These are phyloP conservation scores for Lecanosticta acicola DNA, from an alignment of 2,329 filamentous ascomycete species.

Conservation along the genomic window DNA sequence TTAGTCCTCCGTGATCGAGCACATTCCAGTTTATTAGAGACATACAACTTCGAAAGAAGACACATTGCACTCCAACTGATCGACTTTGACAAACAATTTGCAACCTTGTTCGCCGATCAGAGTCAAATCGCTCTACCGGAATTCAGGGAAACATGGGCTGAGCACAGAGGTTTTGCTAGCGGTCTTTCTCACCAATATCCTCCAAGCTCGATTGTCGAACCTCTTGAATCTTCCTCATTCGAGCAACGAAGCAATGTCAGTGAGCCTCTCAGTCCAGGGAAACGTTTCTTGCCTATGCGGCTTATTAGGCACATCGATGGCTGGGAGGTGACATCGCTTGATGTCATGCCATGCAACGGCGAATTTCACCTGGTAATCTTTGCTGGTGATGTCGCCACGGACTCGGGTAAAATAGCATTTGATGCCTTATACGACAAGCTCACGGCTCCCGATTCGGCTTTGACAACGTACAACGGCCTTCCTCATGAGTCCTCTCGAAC, in stretches of 20 bases:
- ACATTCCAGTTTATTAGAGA: slow-evolving; percentile 4
- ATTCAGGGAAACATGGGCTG: neutral
- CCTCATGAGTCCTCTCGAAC: neutral
- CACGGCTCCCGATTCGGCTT: neutral
- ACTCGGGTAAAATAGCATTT: neutral
- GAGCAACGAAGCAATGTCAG: no score
- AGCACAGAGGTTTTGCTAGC: neutral
- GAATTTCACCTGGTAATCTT: slow-evolving; percentile 1
- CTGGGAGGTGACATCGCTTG: neutral
- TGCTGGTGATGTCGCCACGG: neutral
- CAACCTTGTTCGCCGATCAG: neutral
- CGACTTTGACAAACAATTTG: slow-evolving; percentile 1
- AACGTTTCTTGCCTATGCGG: neutral
- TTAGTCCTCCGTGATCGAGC: slow-evolving; percentile 16
- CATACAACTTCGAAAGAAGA: slow-evolving; percentile 3
- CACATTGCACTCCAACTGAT: slow-evolving; percentile 3
- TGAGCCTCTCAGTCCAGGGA: neutral
- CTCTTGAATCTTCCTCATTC: no score
- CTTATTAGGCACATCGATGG: neutral
- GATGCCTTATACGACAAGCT: neutral
- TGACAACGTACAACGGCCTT: neutral
- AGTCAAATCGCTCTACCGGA: neutral
- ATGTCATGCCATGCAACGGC: neutral
- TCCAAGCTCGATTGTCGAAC: neutral
- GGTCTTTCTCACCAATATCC: neutral